Evolutionary conservation across 1,139 yeast genomes (phyloP).

Genomic region (Pneumocystis wakefieldiae): DNA sequence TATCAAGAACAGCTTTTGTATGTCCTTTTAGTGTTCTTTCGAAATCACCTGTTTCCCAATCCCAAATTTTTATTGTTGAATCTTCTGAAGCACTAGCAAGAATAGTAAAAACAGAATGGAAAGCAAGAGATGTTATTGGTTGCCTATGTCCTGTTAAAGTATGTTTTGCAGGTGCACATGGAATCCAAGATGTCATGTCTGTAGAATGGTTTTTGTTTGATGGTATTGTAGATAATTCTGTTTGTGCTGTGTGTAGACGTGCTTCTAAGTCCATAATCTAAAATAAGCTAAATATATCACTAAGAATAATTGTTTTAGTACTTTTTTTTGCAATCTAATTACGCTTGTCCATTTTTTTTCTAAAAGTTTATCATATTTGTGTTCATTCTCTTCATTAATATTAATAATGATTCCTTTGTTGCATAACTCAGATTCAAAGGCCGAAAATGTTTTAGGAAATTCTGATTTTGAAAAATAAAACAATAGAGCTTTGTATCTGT

Average conservation of each 20-base stretch:
- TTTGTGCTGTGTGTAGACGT: conserved; percentile 31
- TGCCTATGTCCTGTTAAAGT: conserved; percentile 43
- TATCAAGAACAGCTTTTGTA: conserved; percentile 49
- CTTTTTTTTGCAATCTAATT: conserved; percentile 58
- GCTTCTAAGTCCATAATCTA: conserved; percentile 32
- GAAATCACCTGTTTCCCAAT: conserved; percentile 53
- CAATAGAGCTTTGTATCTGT: conserved; percentile 11
- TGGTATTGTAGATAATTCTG: conserved; percentile 30
- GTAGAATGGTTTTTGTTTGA: conserved; percentile 13
- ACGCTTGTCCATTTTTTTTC: conserved; percentile 88
- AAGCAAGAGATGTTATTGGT: conserved; percentile 45
- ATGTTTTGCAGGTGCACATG: conserved; percentile 34
- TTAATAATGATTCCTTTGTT: neutral
- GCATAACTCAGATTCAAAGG: conserved; percentile 8
- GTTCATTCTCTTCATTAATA: conserved; percentile 2
- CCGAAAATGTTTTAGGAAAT: conserved; percentile 3
- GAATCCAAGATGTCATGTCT: conserved; percentile 47
- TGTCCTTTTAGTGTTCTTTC: conserved; percentile 60
- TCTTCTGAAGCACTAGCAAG: conserved; percentile 58
- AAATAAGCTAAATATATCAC: neutral
- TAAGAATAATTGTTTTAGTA: conserved; percentile 20
- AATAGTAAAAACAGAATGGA: conserved; percentile 61
- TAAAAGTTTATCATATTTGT: conserved; percentile 26
- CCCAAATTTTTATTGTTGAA: conserved; percentile 67
- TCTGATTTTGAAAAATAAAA: conserved; percentile 11